Percentiles rank a stretch among this genome's conserved stretches.
Evolutionary conservation across 1,139 yeast species (phyloP).

Genomic region (Debaryomycetaceae sp.): DNA sequence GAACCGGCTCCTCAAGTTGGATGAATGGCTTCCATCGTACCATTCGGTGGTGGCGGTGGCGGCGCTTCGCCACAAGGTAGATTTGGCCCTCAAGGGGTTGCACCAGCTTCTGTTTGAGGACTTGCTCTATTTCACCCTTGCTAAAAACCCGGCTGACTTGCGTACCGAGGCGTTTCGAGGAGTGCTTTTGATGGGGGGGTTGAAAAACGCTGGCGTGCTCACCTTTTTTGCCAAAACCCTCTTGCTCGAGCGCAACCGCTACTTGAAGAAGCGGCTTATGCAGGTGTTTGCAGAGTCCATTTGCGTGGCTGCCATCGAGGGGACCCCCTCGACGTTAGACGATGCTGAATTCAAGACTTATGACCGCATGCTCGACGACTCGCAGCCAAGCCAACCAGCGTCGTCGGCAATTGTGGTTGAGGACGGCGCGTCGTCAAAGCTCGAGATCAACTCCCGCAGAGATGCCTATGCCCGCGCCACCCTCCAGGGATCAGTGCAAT

Average conservation of each 20-base stretch:
- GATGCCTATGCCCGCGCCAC: conserved; percentile 41
- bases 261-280: conserved; percentile 49
- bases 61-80: conserved; percentile 55
- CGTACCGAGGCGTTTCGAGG: conserved; percentile 70
- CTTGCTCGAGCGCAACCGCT: conserved; percentile 48
- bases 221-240: conserved; percentile 58
- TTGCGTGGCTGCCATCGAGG: conserved; percentile 67
- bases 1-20: conserved; percentile 72
- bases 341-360: conserved; percentile 53
- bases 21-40: conserved; percentile 81
- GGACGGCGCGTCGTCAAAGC: conserved; percentile 42
- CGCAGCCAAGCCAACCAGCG: conserved; percentile 11
- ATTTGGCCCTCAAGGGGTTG: conserved; percentile 56
- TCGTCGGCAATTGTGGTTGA: conserved; percentile 42
- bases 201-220: conserved; percentile 58
- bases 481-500: conserved; percentile 58
- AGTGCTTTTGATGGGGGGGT: conserved; percentile 68
- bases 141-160: conserved; percentile 47
- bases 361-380: conserved; percentile 21
- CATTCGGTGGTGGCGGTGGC: conserved; percentile 55
- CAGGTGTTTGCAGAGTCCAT: conserved; percentile 47
- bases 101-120: conserved; percentile 49
- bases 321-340: conserved; percentile 50
- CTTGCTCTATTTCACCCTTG: conserved; percentile 48
- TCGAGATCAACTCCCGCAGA: conserved; percentile 45